A percentile compares a stretch with the other conserved stretches of the same genome.
phyloP scores from a whole-genome alignment of 768 basidiomycete genomes.

The Amyloporia xantha region DNA sequence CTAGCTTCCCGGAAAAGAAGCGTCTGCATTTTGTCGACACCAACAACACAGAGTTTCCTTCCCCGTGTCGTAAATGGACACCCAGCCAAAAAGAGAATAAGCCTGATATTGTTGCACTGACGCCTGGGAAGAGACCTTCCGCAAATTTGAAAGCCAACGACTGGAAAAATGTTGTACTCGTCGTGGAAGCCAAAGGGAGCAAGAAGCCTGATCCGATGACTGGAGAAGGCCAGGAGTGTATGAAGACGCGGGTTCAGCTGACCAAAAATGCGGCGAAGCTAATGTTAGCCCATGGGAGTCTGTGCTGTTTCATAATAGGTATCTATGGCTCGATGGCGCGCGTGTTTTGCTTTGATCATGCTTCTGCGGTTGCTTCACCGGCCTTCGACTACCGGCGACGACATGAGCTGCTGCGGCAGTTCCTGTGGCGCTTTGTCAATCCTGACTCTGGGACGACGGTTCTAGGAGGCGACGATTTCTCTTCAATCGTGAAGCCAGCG shows the following conservation, averaged over 20 bases:
- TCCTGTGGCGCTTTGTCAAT: slow-evolving; percentile 13
- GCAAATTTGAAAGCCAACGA: neutral
- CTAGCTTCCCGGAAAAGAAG: neutral
- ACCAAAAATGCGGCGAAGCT: slow-evolving; percentile 7
- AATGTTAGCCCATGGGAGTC: slow-evolving; percentile 5
- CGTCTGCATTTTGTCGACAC: neutral
- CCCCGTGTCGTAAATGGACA: neutral
- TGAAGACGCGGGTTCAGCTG: neutral
- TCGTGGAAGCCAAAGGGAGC: neutral
- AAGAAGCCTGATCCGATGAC: neutral
- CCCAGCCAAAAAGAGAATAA: neutral
- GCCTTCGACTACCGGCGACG: neutral
- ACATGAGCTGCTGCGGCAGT: neutral
- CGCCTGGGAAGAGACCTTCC: neutral
- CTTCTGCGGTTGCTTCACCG: slow-evolving; percentile 4
- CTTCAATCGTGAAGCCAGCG: neutral
- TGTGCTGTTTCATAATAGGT: slow-evolving; percentile 9
- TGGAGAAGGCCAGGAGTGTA: neutral
- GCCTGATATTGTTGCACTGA: neutral
- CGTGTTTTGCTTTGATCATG: slow-evolving; percentile 12
- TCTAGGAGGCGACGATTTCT: neutral
- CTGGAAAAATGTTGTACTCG: neutral
- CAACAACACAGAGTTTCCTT: neutral
- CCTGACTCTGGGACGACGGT: neutral
- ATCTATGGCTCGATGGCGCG: slow-evolving; percentile 7